Evolutionary conservation across 345 rosid genomes (phyloP), one percentile per base, ranked within the genome.

Genomic region (Aegle marmelos): DNA sequence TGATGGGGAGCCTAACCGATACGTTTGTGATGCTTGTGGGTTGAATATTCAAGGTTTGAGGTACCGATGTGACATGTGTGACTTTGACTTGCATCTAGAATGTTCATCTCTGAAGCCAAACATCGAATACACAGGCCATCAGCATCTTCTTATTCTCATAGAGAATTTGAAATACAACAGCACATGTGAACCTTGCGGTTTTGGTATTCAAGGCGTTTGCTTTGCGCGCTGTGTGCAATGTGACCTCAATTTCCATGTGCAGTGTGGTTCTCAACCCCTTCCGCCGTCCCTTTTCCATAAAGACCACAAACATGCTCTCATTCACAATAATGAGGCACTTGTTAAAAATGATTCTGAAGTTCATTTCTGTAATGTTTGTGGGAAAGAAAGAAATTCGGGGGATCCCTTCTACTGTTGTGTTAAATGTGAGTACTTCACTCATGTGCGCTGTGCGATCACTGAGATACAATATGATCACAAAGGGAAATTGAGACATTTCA

Each of bases 301-400:
- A 24, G 28, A 25, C 10, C 31, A 59, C 63, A 0, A 9, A 24
- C 63, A 59, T 59, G 5, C 63, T 9, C 63, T 59, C 63, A 59
- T 9, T 8, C 7, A 7, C 11, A n/a, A 2, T 11, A 45, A 36
- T 6, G 1, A 36, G 39, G 9, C 39, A 36, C 8, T 11, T 10
- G 50, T 0, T 45, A 45, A 10, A 9, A 16, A 45, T 45, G 50
- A 45, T 45, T 45, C 50, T 45, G 3, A 45, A 9, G 1, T 14
- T 48, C 17, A 10, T 48, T 16, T 3, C 19, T 24, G 63, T 0
- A 10, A 59, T 25, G 63, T 25, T 10, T 59, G 63, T 10, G 5
- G 25, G 30, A 1, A 7, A 10, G 17, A 59, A 25, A 25, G 0
- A 0, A 24, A 59, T 0, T 0, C 4, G 1, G 0, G 25, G 4